A percentile compares a stretch with the other conserved stretches of the same genome.
Conservation (phyloP, 805 yeast species). For the Pichia californica region DNA sequence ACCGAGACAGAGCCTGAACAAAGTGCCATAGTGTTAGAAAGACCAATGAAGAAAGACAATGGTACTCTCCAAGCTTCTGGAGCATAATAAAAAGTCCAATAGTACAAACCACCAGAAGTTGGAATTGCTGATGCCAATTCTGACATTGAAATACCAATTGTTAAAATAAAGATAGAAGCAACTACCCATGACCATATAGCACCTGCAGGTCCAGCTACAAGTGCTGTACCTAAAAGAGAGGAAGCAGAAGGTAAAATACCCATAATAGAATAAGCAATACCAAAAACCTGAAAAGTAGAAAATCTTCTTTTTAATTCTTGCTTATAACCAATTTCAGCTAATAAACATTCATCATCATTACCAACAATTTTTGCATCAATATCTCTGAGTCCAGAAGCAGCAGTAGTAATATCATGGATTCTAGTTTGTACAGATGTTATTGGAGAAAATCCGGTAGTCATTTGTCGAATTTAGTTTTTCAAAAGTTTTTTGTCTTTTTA, state of each 20-base stretch:
- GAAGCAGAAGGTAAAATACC: conserved; percentile 60
- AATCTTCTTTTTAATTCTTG: conserved; percentile 57
- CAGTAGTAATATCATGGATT: conserved; percentile 1
- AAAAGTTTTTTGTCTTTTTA: too few species aligned
- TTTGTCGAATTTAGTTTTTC: too few species aligned
- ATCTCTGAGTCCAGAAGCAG: conserved; percentile 17
- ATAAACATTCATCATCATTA: conserved; percentile 29
- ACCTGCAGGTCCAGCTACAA: conserved; percentile 58
- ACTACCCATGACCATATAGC: conserved; percentile 62
- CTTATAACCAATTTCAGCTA: too few species aligned
- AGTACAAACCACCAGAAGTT: conserved; percentile 67
- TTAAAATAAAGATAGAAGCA: conserved; percentile 43
- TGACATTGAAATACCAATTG: conserved; percentile 53
- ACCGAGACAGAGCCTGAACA: conserved; percentile 58
- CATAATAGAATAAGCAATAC: conserved; percentile 55
- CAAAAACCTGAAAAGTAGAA: conserved; percentile 48
- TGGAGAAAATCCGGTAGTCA: background rate
- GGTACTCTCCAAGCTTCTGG: conserved; percentile 45
- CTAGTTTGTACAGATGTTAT: background rate
- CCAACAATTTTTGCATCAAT: conserved; percentile 23
- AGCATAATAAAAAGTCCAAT: conserved; percentile 59
- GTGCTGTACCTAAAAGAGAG: conserved; percentile 43
- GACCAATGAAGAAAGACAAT: conserved; percentile 53
- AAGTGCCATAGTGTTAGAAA: conserved; percentile 57
- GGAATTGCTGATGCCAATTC: conserved; percentile 62